Evolutionary conservation across 2,329 filamentous ascomycete genomes (phyloP).

Genomic region (Camptophora hylomeconis): DNA sequence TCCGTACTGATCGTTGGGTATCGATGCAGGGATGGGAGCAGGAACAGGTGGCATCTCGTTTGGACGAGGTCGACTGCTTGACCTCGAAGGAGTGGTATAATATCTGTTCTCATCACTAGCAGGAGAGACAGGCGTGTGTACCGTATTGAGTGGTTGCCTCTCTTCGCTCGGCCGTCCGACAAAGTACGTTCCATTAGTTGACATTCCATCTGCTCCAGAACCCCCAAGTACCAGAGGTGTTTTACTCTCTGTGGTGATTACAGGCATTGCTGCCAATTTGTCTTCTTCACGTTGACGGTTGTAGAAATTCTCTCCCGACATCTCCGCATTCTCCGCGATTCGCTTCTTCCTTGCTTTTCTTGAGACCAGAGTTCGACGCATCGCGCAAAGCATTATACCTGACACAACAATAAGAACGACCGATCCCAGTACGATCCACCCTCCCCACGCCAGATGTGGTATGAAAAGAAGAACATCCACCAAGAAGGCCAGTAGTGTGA

Average conservation of each 20-base stretch:
- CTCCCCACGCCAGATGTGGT: conserved; percentile 85
- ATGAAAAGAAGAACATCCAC: conserved; percentile 91
- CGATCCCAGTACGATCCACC: conserved; percentile 81
- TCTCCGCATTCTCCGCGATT: conserved; percentile 88
- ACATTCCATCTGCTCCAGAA: conserved; percentile 36
- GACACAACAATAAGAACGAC: conserved; percentile 74
- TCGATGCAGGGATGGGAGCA: not conserved
- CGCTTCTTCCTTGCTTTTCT: conserved; percentile 86
- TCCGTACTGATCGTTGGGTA: conserved; percentile 24
- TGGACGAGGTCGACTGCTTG: conserved; percentile 22
- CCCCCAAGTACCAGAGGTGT: conserved; percentile 44
- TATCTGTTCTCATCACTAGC: conserved; percentile 16
- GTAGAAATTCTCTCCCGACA: conserved; percentile 92
- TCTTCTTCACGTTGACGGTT: conserved; percentile 39
- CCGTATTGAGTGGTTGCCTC: conserved; percentile 9
- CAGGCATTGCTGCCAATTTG: conserved; percentile 16
- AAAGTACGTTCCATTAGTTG: conserved; percentile 34
- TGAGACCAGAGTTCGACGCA: conserved; percentile 82
- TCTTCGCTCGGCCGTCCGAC: conserved; percentile 11
- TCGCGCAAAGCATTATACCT: conserved; percentile 79
- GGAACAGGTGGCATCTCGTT: too few species aligned
- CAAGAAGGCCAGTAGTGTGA: conserved; percentile 75
- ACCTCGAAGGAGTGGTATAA: conserved; percentile 18
- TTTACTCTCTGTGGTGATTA: conserved; percentile 24
- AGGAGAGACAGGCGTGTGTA: not conserved